A percentile compares a stretch with the other conserved stretches of the same genome.
Conservation (phyloP, 2,329 filamentous ascomycete genomes). For the Aquanectria penicillioides region DNA sequence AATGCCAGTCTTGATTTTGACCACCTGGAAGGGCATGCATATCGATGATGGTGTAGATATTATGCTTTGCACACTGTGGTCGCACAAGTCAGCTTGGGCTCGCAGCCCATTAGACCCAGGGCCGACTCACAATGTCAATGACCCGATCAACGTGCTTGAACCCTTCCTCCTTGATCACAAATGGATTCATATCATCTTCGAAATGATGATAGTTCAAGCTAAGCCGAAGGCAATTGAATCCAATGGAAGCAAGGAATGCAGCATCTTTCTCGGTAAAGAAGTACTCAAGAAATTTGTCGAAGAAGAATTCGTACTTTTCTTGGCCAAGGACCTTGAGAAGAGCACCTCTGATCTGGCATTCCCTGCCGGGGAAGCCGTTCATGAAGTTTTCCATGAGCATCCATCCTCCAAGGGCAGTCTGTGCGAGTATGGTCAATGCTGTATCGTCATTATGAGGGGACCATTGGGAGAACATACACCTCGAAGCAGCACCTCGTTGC, state of each 20-base stretch:
- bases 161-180: slow-evolving; percentile 57
- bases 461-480: slow-evolving; percentile 32
- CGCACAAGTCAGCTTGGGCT: neutral
- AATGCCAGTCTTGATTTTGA: slow-evolving; percentile 60
- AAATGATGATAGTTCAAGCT: slow-evolving; percentile 69
- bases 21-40: slow-evolving; percentile 56
- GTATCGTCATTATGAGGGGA: neutral
- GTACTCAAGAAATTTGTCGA: slow-evolving; percentile 65
- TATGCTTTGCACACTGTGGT: slow-evolving; percentile 48
- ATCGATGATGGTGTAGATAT: slow-evolving; percentile 57
- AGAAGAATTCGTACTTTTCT: slow-evolving; percentile 69
- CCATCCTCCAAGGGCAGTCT: slow-evolving; percentile 43
- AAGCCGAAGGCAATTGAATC: slow-evolving; percentile 66
- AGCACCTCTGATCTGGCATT: slow-evolving; percentile 62
- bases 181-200: slow-evolving; percentile 61
- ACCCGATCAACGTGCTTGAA: slow-evolving; percentile 62
- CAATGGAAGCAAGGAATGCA: slow-evolving; percentile 63
- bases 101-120: fast-evolving
- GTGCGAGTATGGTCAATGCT: neutral
- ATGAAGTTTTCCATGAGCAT: slow-evolving; percentile 70
- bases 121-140: slow-evolving; percentile 48
- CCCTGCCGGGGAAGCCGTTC: slow-evolving; percentile 67
- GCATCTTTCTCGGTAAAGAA: slow-evolving; percentile 69
- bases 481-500: slow-evolving; percentile 55
- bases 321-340: slow-evolving; percentile 63